Evolutionary conservation across 2,329 filamentous ascomycete genomes (phyloP), one percentile per base, ranked within the genome.

Genomic region (Xylariomycetidae sp.): DNA sequence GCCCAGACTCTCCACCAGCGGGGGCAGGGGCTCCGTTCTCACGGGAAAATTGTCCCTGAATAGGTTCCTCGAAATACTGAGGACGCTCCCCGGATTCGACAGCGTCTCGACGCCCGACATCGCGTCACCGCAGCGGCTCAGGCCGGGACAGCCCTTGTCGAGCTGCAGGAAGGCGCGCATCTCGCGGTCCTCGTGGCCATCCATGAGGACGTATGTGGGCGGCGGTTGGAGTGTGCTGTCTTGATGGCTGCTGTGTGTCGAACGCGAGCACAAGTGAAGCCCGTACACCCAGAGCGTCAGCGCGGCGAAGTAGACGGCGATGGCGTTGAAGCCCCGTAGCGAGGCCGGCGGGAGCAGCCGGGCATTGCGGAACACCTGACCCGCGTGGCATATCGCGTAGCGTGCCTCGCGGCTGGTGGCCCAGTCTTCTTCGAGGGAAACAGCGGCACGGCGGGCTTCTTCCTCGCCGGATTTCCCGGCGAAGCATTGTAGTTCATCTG

Each of bases 401-500:
- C 49, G 44, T 10, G 51, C 44, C 6, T 53, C 51, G 6, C 46
- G 34, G 23, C 32, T 48, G 2, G 31, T 34, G 9, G 37, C 43
- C 50, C 50, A 54, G 10, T 37, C 32, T 2, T 49, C 48, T 25
- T 52, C 50, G 16, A 53, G 33, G 2, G 31, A 24, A 4, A 35
- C 26, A 6, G 44, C 42, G 3, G 39, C 47, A 10, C 45, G 44
- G 3, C 48, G 40, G 7, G 50, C 49, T 20, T 53, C 50, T n/a
- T 54, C 50, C 29, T 54, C 50, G 14, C 50, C 50, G 3, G 38
- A 35, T 16, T 53, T 54, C n/a, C 50, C 50, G 12, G 50, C 49
- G 29, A 51, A 53, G 1, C 32, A 35, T 20, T 54, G 48, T 1
- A 54, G 37, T n/a, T 50, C 47, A 29, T 53, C 50, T 2, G 50